phyloP scores from a whole-genome alignment of 345 rosid species.

The Eucalyptus cladocalyx region DNA sequence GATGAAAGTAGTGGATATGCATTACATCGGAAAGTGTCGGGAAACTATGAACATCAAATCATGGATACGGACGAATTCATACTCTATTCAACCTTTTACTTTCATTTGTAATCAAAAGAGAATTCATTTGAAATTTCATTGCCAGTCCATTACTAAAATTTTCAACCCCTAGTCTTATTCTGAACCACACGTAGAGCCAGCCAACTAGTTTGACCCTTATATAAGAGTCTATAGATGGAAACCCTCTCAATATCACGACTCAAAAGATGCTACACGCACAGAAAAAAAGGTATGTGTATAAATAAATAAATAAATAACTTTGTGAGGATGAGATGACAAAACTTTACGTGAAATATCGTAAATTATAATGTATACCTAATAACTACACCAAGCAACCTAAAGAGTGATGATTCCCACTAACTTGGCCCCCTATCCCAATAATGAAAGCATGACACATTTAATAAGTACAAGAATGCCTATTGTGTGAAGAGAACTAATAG shows the following conservation, averaged over 20 bases:
- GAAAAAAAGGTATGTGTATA: not conserved
- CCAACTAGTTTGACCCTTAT: not conserved
- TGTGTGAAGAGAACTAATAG: not conserved
- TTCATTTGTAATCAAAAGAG: not conserved
- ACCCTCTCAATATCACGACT: not conserved
- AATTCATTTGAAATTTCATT: not conserved
- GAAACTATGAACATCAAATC: not conserved
- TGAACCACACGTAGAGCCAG: not conserved
- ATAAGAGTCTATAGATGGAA: not conserved
- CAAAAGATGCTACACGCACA: not conserved
- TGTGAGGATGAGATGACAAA: not conserved
- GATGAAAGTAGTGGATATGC: not conserved
- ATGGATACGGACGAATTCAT: not conserved
- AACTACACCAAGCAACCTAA: not conserved
- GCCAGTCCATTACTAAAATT: not conserved
- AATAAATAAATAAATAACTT: not conserved
- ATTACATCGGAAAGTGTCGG: not conserved
- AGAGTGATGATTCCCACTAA: not conserved
- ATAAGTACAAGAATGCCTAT: not conserved
- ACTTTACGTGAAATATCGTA: not conserved
- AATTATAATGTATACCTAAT: not conserved
- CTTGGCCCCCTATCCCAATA: not conserved
- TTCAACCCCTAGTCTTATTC: not conserved
- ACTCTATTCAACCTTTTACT: not conserved
- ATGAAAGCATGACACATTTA: not conserved